Evolutionary conservation across 1,284 basidiomycete species (phyloP).

Genomic region (Ceratobasidium sp.): DNA sequence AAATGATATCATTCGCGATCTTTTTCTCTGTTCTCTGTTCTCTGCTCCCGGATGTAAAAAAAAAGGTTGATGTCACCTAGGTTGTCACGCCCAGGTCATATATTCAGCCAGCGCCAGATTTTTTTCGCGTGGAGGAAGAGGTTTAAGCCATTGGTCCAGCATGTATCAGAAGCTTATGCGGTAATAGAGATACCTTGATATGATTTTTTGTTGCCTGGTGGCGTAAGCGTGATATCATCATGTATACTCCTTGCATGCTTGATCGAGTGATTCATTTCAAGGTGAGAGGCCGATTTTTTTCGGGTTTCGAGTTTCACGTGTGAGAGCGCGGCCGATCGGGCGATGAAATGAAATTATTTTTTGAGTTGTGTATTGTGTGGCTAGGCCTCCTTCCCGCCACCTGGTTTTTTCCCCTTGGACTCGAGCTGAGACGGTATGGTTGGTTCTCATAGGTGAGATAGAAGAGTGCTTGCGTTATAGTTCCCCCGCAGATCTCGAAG

Average conservation of each 20-base stretch:
- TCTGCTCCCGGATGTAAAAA: not conserved
- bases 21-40: too few relatives aligned
- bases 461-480: not conserved
- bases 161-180: not conserved
- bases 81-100: too few relatives aligned
- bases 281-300: not conserved
- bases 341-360: not conserved
- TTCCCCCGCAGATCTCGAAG: not conserved
- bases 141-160: slow-evolving; percentile 22
- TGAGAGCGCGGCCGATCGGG: not conserved
- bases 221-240: not conserved
- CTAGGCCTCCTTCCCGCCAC: not conserved
- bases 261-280: not conserved
- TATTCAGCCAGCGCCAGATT: not conserved
- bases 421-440: too few relatives aligned
- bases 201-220: not conserved
- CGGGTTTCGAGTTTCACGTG: not conserved
- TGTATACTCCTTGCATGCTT: not conserved
- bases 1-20: too few relatives aligned
- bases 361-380: not conserved
- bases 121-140: not conserved
- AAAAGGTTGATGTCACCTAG: not conserved
- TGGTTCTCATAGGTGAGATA: not conserved
- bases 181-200: not conserved
- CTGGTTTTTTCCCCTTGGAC: too few relatives aligned